Conservation (phyloP, 352 stramenopile species). For the Chrysophaeum taylorii region DNA sequence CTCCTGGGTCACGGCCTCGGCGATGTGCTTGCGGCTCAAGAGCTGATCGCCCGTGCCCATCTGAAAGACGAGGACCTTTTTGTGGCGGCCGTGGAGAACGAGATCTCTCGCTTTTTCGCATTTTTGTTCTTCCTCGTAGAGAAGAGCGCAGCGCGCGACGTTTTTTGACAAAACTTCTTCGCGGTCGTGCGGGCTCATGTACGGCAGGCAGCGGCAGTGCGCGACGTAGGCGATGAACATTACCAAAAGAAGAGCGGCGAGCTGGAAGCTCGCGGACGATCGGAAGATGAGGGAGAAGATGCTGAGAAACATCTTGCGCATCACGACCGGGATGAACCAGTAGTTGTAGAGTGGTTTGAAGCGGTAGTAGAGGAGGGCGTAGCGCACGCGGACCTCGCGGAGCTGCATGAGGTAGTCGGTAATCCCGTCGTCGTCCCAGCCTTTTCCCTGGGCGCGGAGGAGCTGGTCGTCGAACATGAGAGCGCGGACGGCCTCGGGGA, state of each 20-base stretch:
- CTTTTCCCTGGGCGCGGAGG: constrained; percentile 25
- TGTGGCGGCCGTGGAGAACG: no score
- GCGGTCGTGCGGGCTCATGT: constrained; percentile 53
- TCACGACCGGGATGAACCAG: constrained; percentile 65
- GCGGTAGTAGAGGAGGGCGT: constrained; percentile 61
- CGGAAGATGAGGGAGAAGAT: constrained; percentile 55
- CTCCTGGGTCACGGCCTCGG: constrained; percentile 17
- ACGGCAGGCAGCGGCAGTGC: constrained; percentile 56
- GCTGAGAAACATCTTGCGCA: constrained; percentile 58
- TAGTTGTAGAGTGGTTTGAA: constrained; percentile 56
- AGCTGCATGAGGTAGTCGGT: constrained; percentile 46
- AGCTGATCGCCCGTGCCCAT: no score
- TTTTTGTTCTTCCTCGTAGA: no score
- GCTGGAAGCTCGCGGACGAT: constrained; percentile 54
- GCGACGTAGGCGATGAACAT: constrained; percentile 58
- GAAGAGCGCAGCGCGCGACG: no score
- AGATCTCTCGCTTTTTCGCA: no score
- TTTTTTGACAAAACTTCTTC: constrained; percentile 42
- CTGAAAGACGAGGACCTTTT: no score
- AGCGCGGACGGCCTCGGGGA: neutral
- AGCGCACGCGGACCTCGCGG: neutral
- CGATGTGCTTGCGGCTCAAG: no score
- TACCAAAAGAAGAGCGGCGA: constrained; percentile 57
- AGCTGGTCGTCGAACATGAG: constrained; percentile 32
- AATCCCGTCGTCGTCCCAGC: constrained; percentile 16